These are phyloP conservation scores for Senna tora DNA, from an alignment of 306 rosid genomes.

Conservation along the genomic window DNA sequence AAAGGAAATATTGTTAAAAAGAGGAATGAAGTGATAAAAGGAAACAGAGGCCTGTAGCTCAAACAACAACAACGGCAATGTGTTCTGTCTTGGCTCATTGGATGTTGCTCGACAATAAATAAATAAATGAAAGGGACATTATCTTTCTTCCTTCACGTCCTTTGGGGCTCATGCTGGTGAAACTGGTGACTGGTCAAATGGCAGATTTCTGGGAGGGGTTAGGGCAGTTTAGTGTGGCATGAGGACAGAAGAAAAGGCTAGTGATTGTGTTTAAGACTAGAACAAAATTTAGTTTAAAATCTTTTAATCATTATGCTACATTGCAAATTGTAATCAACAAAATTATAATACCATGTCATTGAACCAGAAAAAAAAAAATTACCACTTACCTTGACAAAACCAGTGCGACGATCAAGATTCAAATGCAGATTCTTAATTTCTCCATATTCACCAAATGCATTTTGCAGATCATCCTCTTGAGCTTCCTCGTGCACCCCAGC, in stretches of 20 bases:
- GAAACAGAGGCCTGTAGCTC: neutral
- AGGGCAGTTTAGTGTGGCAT: too few species aligned
- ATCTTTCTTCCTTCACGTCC: neutral
- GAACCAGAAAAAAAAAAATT: neutral
- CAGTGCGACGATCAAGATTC: conserved; percentile 98
- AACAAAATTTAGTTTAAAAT: neutral
- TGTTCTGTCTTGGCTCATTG: neutral
- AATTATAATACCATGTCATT: neutral
- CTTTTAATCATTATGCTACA: neutral
- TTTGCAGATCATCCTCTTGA: conserved; percentile 90
- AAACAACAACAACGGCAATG: neutral
- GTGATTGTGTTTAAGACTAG: neutral
- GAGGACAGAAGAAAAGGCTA: neutral
- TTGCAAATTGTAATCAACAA: neutral
- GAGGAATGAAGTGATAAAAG: neutral
- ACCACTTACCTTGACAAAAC: conserved; percentile 78
- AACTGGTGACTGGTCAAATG: conserved; percentile 1
- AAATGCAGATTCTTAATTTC: conserved; percentile 91
- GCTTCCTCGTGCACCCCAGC: conserved; percentile 98
- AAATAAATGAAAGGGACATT: neutral
- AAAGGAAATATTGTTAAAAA: too few species aligned
- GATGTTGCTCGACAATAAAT: neutral
- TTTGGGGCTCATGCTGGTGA: neutral
- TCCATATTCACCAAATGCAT: conserved; percentile 87
- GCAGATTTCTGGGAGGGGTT: too few species aligned